Base-by-base conservation (phyloP, 2,329 filamentous ascomycete genomes). In the Fusarium solani-melongenae region DNA sequence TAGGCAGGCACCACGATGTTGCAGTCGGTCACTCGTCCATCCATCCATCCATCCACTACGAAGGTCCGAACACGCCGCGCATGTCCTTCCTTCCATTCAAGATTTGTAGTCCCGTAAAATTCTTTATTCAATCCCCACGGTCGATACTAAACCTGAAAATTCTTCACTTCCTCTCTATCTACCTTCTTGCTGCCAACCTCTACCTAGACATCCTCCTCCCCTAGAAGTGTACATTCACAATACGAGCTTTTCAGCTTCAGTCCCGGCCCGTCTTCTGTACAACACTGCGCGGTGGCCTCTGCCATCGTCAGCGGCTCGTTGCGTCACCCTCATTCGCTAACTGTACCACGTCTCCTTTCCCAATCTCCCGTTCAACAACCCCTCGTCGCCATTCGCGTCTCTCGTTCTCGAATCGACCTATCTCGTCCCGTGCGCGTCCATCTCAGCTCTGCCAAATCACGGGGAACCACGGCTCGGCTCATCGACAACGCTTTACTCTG, bases 271-370 rank as follows among this genome's bases (percentile, higher is more conserved):
- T 39, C 49, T 66, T 51, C 61, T 49, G 68, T 72, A 34, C 55
- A 29, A 69, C 67, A 44, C 59, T 66, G 46, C 22, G 41, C 34
- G 34, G 58, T 64, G 68, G 20, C 29, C 46, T 51, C 20, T 49
- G 51, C 27, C 46, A 66, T 64, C 41, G 62, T 67, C 34, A 49
- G 51, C 49, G 57, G 69, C 51, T 62, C 60, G 62, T 58, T 64
- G 55, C 59, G 68, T 70, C 56, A 62, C 38, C 39, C 58, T 65
- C 64, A 62, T 62, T 56, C 44, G 58, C 49, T 44, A 72, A 38
- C 24, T 66, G 59, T 70, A 58, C 55, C 36, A 41, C 68, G 62
- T 59, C 49, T 59, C 38, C 60, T 53, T 59, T 53, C 20, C 51
- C 62, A 62, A 56, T 34, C 46, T 53, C 39, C 34, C 15, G 38